Evolutionary conservation across 2,329 filamentous ascomycete genomes (phyloP), one percentile per base, ranked within the genome.

Genomic region (Fragosphaeria purpurea): DNA sequence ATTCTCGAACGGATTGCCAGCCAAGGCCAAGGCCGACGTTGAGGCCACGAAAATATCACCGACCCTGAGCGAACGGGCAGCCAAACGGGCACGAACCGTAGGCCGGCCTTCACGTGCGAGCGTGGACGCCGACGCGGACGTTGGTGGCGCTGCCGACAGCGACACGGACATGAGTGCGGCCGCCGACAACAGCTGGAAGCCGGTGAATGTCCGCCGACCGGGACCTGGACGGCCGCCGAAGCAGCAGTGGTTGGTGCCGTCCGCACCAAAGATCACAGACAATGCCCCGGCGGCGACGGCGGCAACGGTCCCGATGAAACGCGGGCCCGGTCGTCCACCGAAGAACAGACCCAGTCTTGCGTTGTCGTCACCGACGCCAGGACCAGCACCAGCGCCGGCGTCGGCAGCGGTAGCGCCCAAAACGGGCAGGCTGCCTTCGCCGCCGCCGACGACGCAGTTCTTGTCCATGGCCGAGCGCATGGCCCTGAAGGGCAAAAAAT

Each of bases 391-490:
- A 22, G 22, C 22, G 22, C 22, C 22, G 22, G 22, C 22, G 22
- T 22, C 22, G 22, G 22, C 22, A 22, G 22, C 22, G 22, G 22
- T 3, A 22, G 22, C 44, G 46, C 10, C 42, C 48, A 35, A 33
- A 51, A 7, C 41, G 4, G 50, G 54, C 41, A 34, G 38, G 54
- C 41, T 37, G 50, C 34, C 48, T 52, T 6, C 50, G 51, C 11
- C 38, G 10, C 50, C 60, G 12, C 51, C 34, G 56, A 59, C 44
- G 4, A 59, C 59, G 9, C 62, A 66, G 9, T 70, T 74, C 45
- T 66, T 80, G 65, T 80, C 77, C 6, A 73, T 81, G 72, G 70
- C 71, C 39, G 77, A 80, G 57, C 70, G 75, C n/a, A 73, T 79
- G 69, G 74, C 71, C 37, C 64, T 77, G 2, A 69, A 65, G 47